Base-by-base conservation (phyloP, 306 rosid genomes). In the Amphicarpaea edgeworthii region DNA sequence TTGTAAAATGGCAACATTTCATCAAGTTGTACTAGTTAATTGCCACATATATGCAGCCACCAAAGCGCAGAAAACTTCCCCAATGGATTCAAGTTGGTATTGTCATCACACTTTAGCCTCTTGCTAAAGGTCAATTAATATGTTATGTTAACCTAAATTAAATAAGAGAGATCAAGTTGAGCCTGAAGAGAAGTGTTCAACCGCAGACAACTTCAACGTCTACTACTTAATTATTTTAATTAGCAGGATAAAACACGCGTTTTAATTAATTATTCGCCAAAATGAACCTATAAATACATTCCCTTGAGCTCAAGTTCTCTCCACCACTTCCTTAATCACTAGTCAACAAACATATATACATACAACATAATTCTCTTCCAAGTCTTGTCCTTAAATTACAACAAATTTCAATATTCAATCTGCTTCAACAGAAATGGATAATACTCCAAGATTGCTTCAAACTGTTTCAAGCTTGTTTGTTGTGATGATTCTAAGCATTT, bases 101-200 rank as follows among this genome's bases (percentile, higher is more conserved):
- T 24, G 16, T 58, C 16, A 0, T 49, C 61, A 30, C 53, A 34
- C 17, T 12, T 32, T 57, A 24, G 24, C 21, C 16, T 46, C 9
- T 68, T 32, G 12, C 32, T 3, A 68, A 3, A 7, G 12, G 12
- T 45, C 14, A 42, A 28, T 28, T 2, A 2, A 8, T 26, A 12
- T 23, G 62, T 12, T 23, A 45, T 15, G 5, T 67, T 43, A 43
- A 67, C n/a, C 12, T 14, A 41, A 32, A 16, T 30, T 32, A 16
- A n/a, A n/a, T n/a, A n/a, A n/a, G n/a, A 12, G 0, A 54, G 14
- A 15, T 4, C 1, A 43, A 51, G 19, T 37, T 70, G 32, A 46
- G 3, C 61, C 20, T 9, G n/a, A 12, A 45, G 23, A 73, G 78
- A 73, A 74, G n/a, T 46, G 16, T 60, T 60, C 71, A 75, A 62